Evolutionary conservation across 805 yeast genomes (phyloP), one percentile per base, ranked within the genome.

Genomic region (Blastobotrys robertii): DNA sequence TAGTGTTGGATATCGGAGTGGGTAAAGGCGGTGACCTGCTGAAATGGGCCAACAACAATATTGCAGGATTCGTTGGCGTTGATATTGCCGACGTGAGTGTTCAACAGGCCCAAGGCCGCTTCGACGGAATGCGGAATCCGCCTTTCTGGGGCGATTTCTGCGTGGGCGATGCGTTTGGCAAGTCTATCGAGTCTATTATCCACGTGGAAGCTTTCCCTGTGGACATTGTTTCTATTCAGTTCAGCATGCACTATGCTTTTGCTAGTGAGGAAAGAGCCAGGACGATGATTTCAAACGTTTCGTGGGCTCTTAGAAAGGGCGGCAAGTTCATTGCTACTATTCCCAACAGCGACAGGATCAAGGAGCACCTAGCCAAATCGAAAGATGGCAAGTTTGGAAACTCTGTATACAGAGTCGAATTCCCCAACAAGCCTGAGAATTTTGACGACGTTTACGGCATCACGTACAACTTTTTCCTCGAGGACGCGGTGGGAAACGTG

Each of bases 1-100:
- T 73, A 14, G 86, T 82, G 1, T 65, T 92, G 13, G 99, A 92
- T 57, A 63, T 90, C 44, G 96, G 96, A 11, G 88, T 97, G 63
- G 99, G 99, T 10, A 94, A 92, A 60, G 99, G 99, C 41, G 99
- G 99, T 22, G 99, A 92, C 65, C 66, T 92, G 55, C 77, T 82
- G 53, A 92, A 92, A 60, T 90, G 95, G 79, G 83, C 80, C 41
- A 76, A 76, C 52, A 81, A 85, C 1, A 67, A 74, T 14, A 74
- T 85, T 2, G 72, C 76, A 15, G 88, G 87, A 38, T 84, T 83
- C 51, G 77, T 88, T 43, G 98, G 98, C 1, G 72, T 92, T 25
- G 99, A 92, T 63, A 80, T 92, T 36, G 87, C 96, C 13, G 92
- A 88, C 59, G 81, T 81, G 3, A 84, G 95, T 5, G 79, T 92